Percentiles rank a stretch among this genome's conserved stretches.
phyloP scores from a whole-genome alignment of 1,284 basidiomycete genomes.

The Fistulinella cinereoalba region DNA sequence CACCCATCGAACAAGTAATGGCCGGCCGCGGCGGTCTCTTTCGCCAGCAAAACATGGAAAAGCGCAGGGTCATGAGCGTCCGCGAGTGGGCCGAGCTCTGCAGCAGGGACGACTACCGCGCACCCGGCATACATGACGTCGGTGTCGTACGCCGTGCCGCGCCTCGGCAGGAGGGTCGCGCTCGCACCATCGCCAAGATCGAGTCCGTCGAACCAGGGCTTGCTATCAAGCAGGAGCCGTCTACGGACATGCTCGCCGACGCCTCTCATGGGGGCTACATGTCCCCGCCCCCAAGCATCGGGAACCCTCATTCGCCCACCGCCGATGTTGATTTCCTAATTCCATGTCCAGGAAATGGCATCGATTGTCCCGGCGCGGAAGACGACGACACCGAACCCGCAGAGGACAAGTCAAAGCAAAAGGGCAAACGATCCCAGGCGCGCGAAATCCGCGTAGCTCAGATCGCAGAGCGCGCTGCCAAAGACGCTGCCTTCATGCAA shows the following conservation, averaged over 20 bases:
- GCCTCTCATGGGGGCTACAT: constrained; percentile 15
- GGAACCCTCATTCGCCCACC: not conserved
- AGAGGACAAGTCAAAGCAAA: constrained; percentile 41
- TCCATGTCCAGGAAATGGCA: not conserved
- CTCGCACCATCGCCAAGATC: constrained; percentile 18
- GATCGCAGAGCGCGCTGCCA: constrained; percentile 50
- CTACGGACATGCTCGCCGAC: constrained; percentile 4
- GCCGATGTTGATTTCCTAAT: constrained; percentile 9
- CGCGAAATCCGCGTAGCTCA: constrained; percentile 53
- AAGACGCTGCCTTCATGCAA: constrained; percentile 64
- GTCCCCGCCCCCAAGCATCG: constrained; percentile 31
- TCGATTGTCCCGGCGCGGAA: constrained; percentile 14
- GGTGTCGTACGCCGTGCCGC: constrained; percentile 34
- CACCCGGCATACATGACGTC: constrained; percentile 68
- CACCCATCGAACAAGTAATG: constrained; percentile 92
- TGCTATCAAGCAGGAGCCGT: constrained; percentile 32
- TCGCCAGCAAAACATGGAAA: constrained; percentile 89
- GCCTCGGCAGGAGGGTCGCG: not conserved
- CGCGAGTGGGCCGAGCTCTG: constrained; percentile 89
- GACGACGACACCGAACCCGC: constrained; percentile 11
- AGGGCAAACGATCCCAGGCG: constrained; percentile 45
- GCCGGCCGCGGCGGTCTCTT: constrained; percentile 82
- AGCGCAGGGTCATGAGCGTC: constrained; percentile 76
- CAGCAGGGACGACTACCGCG: constrained; percentile 60
- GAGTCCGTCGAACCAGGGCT: constrained; percentile 27